Conservation (phyloP, 805 yeast genomes). For the Sugiyamaella marilandica region DNA sequence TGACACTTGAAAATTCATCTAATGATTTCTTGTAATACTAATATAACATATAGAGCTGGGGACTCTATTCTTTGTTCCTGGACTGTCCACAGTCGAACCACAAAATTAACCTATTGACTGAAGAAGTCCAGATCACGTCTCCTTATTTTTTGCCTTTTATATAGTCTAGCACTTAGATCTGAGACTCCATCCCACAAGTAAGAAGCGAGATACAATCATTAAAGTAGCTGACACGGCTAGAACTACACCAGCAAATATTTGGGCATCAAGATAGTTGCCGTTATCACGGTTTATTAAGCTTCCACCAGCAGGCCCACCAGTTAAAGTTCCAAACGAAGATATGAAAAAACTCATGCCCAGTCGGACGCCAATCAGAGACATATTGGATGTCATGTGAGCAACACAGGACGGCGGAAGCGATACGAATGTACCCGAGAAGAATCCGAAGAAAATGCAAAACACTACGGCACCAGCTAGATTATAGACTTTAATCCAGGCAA, state of each 20-base stretch:
- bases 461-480: slow-evolving; percentile 29
- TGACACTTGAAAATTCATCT: no score
- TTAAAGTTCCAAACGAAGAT: slow-evolving; percentile 45
- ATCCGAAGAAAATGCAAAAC: slow-evolving; percentile 30
- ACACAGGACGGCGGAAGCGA: slow-evolving; percentile 32
- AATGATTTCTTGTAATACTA: no score
- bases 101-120: no score
- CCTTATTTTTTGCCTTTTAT: no score
- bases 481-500: slow-evolving; percentile 36
- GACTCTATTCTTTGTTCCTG: no score
- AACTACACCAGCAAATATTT: slow-evolving; percentile 18
- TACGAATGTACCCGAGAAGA: slow-evolving; percentile 31
- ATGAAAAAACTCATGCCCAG: slow-evolving; percentile 61
- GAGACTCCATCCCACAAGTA: neutral
- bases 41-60: no score
- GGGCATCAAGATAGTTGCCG: slow-evolving; percentile 22
- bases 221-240: neutral
- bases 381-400: slow-evolving; percentile 27
- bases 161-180: neutral
- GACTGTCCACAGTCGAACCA: no score
- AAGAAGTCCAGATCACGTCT: no score
- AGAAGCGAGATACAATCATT: neutral
- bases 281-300: slow-evolving; percentile 16
- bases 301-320: slow-evolving; percentile 33
- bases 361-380: slow-evolving; percentile 28